Evolutionary conservation across 176 grass and related monocot genomes (phyloP).

Genomic region (Phragmites australis): DNA sequence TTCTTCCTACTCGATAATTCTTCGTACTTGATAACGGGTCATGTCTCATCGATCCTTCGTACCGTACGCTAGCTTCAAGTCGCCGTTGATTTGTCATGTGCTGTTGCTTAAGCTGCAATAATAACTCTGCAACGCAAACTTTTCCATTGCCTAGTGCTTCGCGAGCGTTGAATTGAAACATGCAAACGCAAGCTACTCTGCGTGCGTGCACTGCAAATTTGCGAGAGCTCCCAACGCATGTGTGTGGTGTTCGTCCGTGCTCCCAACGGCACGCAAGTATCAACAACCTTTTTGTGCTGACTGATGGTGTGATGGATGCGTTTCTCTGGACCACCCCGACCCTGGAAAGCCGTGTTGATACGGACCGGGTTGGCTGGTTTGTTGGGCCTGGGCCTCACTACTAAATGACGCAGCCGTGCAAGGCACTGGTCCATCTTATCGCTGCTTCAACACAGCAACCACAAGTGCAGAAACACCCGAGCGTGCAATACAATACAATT

Average conservation of each 20-base stretch:
- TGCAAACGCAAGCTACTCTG: not conserved
- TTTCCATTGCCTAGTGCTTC: not conserved
- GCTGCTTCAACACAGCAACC: conserved; percentile 32
- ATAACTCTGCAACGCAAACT: too few relatives aligned
- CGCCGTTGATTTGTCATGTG: not conserved
- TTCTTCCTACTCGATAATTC: too few relatives aligned
- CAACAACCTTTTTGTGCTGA: not conserved
- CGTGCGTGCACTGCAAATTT: not conserved
- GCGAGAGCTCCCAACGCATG: not conserved
- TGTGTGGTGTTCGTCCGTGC: not conserved
- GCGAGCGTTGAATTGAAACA: not conserved
- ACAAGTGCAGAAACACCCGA: not conserved
- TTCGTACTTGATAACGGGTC: too few relatives aligned
- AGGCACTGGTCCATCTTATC: not conserved
- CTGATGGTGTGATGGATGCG: not conserved
- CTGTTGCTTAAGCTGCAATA: not conserved
- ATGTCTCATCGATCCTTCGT: too few relatives aligned
- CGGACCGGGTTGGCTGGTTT: not conserved
- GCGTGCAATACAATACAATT: not conserved
- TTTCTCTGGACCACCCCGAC: not conserved
- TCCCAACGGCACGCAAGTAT: not conserved
- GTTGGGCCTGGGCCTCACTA: not conserved
- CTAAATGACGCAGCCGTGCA: not conserved
- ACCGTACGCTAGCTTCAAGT: too few relatives aligned
- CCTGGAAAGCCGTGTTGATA: not conserved